These are phyloP conservation scores for Penicillium macrosclerotiorum DNA, from an alignment of 495 filamentous ascomycete genomes.

Conservation along the genomic window DNA sequence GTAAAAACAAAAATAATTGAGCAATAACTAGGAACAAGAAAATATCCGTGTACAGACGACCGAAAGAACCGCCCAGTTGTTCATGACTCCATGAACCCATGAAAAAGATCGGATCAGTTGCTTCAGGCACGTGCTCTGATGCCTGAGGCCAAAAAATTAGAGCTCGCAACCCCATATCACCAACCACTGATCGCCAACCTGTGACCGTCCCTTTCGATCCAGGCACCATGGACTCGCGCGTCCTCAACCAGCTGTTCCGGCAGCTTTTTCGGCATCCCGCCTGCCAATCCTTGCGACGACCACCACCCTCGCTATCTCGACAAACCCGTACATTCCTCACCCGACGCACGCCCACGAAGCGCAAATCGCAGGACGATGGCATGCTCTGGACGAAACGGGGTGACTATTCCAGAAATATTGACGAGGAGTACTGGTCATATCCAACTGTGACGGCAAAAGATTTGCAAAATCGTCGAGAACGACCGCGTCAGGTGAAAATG, in stretches of 20 bases:
- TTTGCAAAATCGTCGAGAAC: constrained; percentile 64
- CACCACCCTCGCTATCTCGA: constrained; percentile 24
- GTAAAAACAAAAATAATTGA: not conserved
- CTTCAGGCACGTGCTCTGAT: constrained; percentile 21
- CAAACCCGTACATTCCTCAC: constrained; percentile 46
- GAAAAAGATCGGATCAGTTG: not conserved
- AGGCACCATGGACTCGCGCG: constrained; percentile 74
- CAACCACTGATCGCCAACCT: constrained; percentile 2
- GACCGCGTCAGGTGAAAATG: constrained; percentile 93
- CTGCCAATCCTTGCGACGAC: constrained; percentile 56
- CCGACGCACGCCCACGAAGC: constrained; percentile 28
- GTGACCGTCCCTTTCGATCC: no score
- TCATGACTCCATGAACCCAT: not conserved
- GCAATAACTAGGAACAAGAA: not conserved
- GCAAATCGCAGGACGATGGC: constrained; percentile 31
- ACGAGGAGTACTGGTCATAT: constrained; percentile 73
- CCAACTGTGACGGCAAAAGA: constrained; percentile 82
- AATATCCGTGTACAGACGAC: not conserved
- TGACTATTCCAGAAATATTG: constrained; percentile 69
- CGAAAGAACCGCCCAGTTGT: no score
- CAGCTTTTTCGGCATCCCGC: constrained; percentile 72
- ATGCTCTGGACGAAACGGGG: constrained; percentile 77
- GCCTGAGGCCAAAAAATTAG: constrained; percentile 16
- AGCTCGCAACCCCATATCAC: constrained; percentile 4
- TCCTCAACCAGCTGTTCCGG: constrained; percentile 74